Conservation (phyloP, 2,329 filamentous ascomycete species). For the Xylariales sp. region DNA sequence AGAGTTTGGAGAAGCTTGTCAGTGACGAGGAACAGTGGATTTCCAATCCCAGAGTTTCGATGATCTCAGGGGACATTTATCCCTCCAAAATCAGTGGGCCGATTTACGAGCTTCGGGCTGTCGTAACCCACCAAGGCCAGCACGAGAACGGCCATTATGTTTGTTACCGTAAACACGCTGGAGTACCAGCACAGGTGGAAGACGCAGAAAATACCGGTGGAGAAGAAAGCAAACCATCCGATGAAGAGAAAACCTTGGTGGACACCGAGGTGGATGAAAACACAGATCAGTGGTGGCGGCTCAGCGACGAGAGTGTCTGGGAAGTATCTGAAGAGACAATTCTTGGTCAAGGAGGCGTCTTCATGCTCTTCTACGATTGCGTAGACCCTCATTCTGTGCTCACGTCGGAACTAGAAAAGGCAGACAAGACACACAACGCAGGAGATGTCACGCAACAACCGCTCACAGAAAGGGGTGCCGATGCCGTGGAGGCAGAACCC, state of each 20-base stretch:
- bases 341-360: constrained; percentile 73
- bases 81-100: constrained; percentile 50
- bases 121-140: constrained; percentile 82
- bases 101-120: constrained; percentile 75
- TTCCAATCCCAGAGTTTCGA: constrained; percentile 63
- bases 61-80: constrained; percentile 58
- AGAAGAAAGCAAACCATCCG: constrained; percentile 10
- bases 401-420: neutral
- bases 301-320: constrained; percentile 85
- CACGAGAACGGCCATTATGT: constrained; percentile 97
- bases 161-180: constrained; percentile 73
- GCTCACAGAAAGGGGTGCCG: too few species aligned
- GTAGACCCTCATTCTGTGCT: constrained; percentile 50
- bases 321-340: constrained; percentile 70
- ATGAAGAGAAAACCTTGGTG: constrained; percentile 14
- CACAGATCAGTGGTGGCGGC: constrained; percentile 69
- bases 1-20: constrained; percentile 19
- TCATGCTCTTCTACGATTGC: constrained; percentile 96
- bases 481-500: too few species aligned
- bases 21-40: constrained; percentile 62
- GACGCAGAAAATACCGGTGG: constrained; percentile 6
- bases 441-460: too few species aligned
- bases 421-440: neutral
- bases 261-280: constrained; percentile 9
- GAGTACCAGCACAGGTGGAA: constrained; percentile 10